Percentiles rank a stretch among this genome's conserved stretches.
phyloP scores from a whole-genome alignment of 2,329 filamentous ascomycete species.

The Leptographium galeiforme region DNA sequence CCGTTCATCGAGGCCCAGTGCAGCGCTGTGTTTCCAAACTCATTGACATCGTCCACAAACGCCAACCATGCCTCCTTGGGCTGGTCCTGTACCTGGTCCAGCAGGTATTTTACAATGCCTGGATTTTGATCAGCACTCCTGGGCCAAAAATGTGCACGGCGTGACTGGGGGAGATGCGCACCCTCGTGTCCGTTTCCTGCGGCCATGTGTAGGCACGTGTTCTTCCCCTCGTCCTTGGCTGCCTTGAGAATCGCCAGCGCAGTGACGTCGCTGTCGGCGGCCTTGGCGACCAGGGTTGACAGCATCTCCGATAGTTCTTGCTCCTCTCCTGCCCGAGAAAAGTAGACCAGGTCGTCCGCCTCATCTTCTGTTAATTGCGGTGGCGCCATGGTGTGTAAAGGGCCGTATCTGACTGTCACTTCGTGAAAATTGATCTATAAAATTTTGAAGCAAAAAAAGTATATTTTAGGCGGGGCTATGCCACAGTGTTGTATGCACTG shows the following conservation, averaged over 20 bases:
- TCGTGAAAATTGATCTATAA: not conserved
- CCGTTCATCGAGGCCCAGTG: slow-evolving; percentile 92
- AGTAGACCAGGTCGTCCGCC: slow-evolving; percentile 85
- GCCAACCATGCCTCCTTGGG: slow-evolving; percentile 28
- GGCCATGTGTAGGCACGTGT: slow-evolving; percentile 82
- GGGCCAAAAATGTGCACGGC: not conserved
- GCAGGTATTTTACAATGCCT: slow-evolving; percentile 32
- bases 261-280: slow-evolving; percentile 36
- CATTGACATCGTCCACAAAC: slow-evolving; percentile 58
- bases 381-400: slow-evolving; percentile 2
- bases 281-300: slow-evolving; percentile 44
- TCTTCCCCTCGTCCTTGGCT: slow-evolving; percentile 61
- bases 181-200: slow-evolving; percentile 78
- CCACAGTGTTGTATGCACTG: not conserved
- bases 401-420: not conserved
- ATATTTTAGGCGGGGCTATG: not conserved
- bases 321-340: slow-evolving; percentile 65
- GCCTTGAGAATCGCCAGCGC: slow-evolving; percentile 50
- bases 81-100: slow-evolving; percentile 27
- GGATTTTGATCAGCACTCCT: not conserved
- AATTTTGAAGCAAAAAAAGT: not conserved
- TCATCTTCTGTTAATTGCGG: slow-evolving; percentile 58
- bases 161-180: slow-evolving; percentile 25
- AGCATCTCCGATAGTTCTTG: slow-evolving; percentile 51
- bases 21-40: slow-evolving; percentile 76